Evolutionary conservation across 192 early-diverging fungal species (phyloP), one percentile per base, ranked within the genome.

Genomic region (Entomortierella beljakovae): DNA sequence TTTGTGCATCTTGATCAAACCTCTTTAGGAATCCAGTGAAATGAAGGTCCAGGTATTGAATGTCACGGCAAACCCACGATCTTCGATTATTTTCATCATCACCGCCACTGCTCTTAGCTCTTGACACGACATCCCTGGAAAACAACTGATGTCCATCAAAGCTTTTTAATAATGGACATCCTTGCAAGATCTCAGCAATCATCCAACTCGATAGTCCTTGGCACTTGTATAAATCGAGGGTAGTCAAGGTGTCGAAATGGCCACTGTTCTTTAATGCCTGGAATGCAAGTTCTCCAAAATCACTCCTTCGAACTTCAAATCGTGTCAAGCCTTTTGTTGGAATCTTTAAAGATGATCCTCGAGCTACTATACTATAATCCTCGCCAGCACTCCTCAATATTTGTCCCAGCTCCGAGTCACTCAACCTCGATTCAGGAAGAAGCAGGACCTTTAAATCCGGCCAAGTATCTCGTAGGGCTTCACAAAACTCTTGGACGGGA

Each of bases 101-200:
- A 20, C 10, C 8, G 32, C 32, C 6, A 26, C 20, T 33, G 18
- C 16, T 57, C 50, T 52, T 23, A 15, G 3, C 54, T 57, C 8
- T 34, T 15, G 22, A 26, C 2, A 65, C 28, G 7, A 74, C 52
- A 42, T 74, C 63, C n/a, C 48, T 5, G 11, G 40, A 57, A 20
- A 65, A 49, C 10, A 74, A 48, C 16, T 55, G 48, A 29, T 74
- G 25, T 22, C 71, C 71, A 43, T 74, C 71, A 61, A 74, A 74
- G 32, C 48, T 65, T 20, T 74, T 57, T 22, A 74, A 50, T 2
- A 53, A 37, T 7, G 56, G 52, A 20, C 71, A 74, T 2, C 23
- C 38, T 28, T 15, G 7, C 4, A 74, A 58, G 31, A 74, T 74
- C 9, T 59, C 6, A 20, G 57, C 56, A 7, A 63, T 56, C 71